phyloP scores from a whole-genome alignment of 768 basidiomycete genomes.

The Kwoniella sp. region DNA sequence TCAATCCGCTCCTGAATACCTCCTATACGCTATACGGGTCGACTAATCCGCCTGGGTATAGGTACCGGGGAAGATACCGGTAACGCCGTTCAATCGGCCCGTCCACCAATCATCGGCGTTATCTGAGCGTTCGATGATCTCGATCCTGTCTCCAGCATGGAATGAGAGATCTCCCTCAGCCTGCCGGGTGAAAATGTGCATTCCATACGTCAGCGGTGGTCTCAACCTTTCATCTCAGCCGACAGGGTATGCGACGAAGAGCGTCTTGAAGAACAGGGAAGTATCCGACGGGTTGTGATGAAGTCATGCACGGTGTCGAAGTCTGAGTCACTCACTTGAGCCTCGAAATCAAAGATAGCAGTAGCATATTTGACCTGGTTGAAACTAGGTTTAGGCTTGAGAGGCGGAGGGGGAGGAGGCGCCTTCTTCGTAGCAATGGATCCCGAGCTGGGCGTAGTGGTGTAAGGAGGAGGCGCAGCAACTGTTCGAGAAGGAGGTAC shows the following conservation, averaged over 20 bases:
- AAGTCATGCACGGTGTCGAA: background rate
- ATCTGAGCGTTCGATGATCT: constrained; percentile 67
- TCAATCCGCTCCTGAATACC: background rate
- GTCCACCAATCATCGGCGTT: constrained; percentile 88
- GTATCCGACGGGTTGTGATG: too few species aligned
- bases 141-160: constrained; percentile 71
- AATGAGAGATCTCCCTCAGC: constrained; percentile 85
- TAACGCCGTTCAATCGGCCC: constrained; percentile 67
- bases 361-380: constrained; percentile 74
- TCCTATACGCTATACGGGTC: too few species aligned
- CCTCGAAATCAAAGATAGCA: constrained; percentile 90
- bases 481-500: constrained; percentile 38
- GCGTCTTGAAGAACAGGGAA: too few species aligned
- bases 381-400: constrained; percentile 83
- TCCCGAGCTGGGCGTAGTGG: constrained; percentile 56
- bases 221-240: too few species aligned
- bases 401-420: constrained; percentile 87
- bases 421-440: constrained; percentile 62
- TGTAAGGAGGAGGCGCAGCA: constrained; percentile 60
- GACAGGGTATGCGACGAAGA: too few species aligned
- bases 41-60: constrained; percentile 52
- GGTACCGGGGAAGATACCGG: constrained; percentile 70
- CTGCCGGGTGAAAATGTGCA: constrained; percentile 56
- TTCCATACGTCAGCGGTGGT: too few species aligned
- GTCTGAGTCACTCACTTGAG: constrained; percentile 64